Conservation (phyloP, 2,329 filamentous ascomycete species). For the Uncinocarpus reesii region DNA sequence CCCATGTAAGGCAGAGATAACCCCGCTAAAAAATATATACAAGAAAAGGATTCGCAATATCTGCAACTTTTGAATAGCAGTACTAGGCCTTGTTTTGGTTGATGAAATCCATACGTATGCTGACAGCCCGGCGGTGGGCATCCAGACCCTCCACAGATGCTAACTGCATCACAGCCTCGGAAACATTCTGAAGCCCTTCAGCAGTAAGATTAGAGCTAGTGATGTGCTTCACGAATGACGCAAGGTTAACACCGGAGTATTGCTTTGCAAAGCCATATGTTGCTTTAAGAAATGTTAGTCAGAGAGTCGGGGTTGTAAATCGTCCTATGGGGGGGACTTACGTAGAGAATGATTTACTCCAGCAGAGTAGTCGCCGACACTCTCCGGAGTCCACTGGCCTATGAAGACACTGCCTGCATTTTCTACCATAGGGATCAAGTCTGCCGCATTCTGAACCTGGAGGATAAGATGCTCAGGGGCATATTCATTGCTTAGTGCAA, state of each 20-base stretch:
- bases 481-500: conserved; percentile 81
- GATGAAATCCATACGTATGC: conserved; percentile 40
- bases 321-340: conserved; percentile 49
- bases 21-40: neutral
- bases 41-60: neutral
- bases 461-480: conserved; percentile 94
- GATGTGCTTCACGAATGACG: conserved; percentile 95
- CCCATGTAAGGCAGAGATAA: neutral
- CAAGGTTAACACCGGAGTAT: conserved; percentile 94
- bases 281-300: conserved; percentile 44
- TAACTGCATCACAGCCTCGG: conserved; percentile 83
- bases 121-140: conserved; percentile 70
- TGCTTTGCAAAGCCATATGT: conserved; percentile 98
- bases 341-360: conserved; percentile 95
- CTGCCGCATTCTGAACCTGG: conserved; percentile 67
- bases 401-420: conserved; percentile 96
- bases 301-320: neutral
- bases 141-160: conserved; percentile 91
- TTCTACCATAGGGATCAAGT: conserved; percentile 65
- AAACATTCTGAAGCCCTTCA: conserved; percentile 75
- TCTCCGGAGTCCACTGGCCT: conserved; percentile 92
- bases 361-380: conserved; percentile 93
- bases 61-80: too few relatives aligned
- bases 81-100: conserved; percentile 8
- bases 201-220: conserved; percentile 84